These are phyloP conservation scores for Hippophae tibetana DNA, from an alignment of 306 rosid species.

Conservation along the genomic window DNA sequence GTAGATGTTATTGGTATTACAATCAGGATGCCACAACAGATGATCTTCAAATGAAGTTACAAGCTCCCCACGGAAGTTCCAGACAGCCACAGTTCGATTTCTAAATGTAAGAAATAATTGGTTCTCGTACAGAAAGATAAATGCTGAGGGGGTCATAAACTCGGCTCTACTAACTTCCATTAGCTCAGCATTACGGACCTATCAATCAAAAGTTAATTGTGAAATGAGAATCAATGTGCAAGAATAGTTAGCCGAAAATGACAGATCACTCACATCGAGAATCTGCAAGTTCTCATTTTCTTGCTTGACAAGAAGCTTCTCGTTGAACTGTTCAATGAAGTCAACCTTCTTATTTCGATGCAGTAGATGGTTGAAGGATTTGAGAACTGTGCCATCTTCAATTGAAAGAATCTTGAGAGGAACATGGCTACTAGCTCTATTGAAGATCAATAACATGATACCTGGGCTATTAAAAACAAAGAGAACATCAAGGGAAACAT, in stretches of 20 bases:
- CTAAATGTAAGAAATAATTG: slow-evolving; percentile 77
- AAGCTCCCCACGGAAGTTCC: slow-evolving; percentile 86
- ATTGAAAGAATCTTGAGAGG: slow-evolving; percentile 73
- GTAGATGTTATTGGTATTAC: slow-evolving; percentile 74
- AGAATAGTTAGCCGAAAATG: slow-evolving; percentile 3
- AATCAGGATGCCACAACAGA: slow-evolving; percentile 81
- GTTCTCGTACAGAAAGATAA: slow-evolving; percentile 73
- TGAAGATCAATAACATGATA: slow-evolving; percentile 66
- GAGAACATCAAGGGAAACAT: slow-evolving; percentile 3
- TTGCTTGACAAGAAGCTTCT: slow-evolving; percentile 58
- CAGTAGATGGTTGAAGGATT: slow-evolving; percentile 65
- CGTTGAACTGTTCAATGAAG: slow-evolving; percentile 82
- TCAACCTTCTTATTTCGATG: slow-evolving; percentile 78
- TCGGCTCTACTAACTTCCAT: slow-evolving; percentile 60
- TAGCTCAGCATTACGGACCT: slow-evolving; percentile 66
- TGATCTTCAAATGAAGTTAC: slow-evolving; percentile 82
- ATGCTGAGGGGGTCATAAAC: slow-evolving; percentile 85
- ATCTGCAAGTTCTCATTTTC: slow-evolving; percentile 47
- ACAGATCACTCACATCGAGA: slow-evolving; percentile 53
- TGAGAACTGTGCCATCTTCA: slow-evolving; percentile 86
- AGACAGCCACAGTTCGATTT: slow-evolving; percentile 64
- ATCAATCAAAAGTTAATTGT: slow-evolving; percentile 1
- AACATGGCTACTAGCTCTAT: slow-evolving; percentile 55
- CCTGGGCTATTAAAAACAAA: slow-evolving; percentile 52
- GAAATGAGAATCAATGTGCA: not conserved